Base-by-base conservation (phyloP, 805 yeast genomes). In the Saturnispora gosingensis region DNA sequence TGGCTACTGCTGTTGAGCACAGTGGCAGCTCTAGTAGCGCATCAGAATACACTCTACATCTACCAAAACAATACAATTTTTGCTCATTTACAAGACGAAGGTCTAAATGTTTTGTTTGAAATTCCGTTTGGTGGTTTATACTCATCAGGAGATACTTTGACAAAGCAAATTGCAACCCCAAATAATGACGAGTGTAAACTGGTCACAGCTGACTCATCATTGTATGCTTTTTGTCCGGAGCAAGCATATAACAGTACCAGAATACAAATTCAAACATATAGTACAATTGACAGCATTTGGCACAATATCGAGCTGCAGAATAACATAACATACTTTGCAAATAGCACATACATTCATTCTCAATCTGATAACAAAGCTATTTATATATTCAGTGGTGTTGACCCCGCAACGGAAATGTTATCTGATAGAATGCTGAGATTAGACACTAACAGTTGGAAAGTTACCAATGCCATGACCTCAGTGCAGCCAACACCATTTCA, bases 401-500 rank as follows among this genome's bases (percentile, higher is more conserved):
- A 62, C 36, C 46, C 53, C 5, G 50, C 52, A 5, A 56, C 57
- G 3, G 15, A 40, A 6, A 49, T 58, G 0, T 66, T 74, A 1
- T 65, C 78, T 1, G 63, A 63, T 50, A 62, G 84, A 48, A 59
- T 81, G 46, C 46, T 80, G 3, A 70, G 77, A 32, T 60, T 78
- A 35, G 72, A 78, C 54, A 62, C 77, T 34, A 35, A 45, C 0
- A 56, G 66, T 1, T 52, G 61, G 30, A 60, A 62, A 6, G 57
- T 76, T 7, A 61, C 71, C 35, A 69, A 73, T 45, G 72, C 75
- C 3, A 56, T 71, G 34, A 73, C 81, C 0, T 61, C 81, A 2
- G 73, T 82, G 15, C 70, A 76, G 46, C 85, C 87, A 9, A 74
- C 75, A 15, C 67, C 77, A 0, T 81, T 81, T 56, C 78, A 72